phyloP scores from a whole-genome alignment of 352 stramenopile genomes.

The Plasmopara viticola region DNA sequence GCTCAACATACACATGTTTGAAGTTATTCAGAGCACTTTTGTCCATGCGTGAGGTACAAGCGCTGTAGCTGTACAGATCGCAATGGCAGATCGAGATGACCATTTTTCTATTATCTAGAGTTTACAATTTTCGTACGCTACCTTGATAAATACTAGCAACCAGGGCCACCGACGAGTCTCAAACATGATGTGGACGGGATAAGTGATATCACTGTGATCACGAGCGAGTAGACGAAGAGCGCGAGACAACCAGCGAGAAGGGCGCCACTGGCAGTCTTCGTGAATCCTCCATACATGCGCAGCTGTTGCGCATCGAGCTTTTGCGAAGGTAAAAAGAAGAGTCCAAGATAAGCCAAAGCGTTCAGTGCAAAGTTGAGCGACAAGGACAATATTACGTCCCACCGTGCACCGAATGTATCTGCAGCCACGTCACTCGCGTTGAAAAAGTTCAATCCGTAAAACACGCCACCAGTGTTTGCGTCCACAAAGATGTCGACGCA shows the following conservation, averaged over 20 bases:
- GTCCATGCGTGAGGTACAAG: no score
- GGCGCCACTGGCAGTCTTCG: constrained; percentile 25
- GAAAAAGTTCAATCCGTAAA: constrained; percentile 48
- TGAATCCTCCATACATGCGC: constrained; percentile 65
- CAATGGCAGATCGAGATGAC: no score
- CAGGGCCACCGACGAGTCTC: constrained; percentile 26
- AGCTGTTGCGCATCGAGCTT: constrained; percentile 69
- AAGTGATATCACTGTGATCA: constrained; percentile 35
- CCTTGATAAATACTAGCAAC: constrained; percentile 33
- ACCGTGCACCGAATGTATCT: constrained; percentile 30
- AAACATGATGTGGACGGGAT: constrained; percentile 30
- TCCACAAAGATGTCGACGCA: constrained; percentile 54
- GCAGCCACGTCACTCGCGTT: constrained; percentile 20
- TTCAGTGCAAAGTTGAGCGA: constrained; percentile 53
- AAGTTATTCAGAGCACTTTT: no score
- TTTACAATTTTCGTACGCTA: no score
- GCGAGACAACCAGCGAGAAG: constrained; percentile 28
- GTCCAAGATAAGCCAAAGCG: constrained; percentile 40
- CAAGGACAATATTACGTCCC: constrained; percentile 46
- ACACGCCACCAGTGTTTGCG: constrained; percentile 40
- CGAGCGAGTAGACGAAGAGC: constrained; percentile 31
- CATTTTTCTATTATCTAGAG: no score
- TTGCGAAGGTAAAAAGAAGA: constrained; percentile 61
- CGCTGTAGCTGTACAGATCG: no score
- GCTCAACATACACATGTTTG: no score